Conservation (phyloP, 805 yeast genomes). For the Wickerhamia fluorescens region DNA sequence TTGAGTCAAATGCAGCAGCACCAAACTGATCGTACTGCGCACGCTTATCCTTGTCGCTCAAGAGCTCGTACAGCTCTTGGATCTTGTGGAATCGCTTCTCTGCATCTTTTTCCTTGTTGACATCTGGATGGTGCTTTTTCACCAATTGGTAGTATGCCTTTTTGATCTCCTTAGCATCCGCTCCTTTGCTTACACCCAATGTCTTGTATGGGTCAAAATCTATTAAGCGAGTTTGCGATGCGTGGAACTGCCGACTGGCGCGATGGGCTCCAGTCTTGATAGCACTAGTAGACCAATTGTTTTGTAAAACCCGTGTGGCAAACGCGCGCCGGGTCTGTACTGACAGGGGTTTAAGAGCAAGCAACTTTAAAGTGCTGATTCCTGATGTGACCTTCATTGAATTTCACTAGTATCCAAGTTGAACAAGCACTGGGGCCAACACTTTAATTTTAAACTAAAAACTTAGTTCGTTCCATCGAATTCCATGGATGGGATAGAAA, state of each 20-base stretch:
- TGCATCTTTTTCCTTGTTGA: constrained; percentile 84
- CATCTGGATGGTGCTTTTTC: constrained; percentile 93
- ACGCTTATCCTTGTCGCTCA: constrained; percentile 78
- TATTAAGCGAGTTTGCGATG: constrained; percentile 21
- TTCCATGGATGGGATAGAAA: no score
- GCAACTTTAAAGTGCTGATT: no score
- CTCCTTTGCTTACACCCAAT: constrained; percentile 67
- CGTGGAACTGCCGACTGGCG: constrained; percentile 45
- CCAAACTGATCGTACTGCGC: constrained; percentile 91
- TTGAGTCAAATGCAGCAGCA: constrained; percentile 69
- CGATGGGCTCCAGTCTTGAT: no score
- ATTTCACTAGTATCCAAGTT: no score
- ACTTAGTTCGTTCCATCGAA: no score
- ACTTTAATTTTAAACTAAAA: no score
- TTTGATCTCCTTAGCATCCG: constrained; percentile 80
- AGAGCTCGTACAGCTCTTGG: constrained; percentile 89
- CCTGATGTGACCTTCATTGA: no score
- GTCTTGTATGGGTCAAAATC: constrained; percentile 75
- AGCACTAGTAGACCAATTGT: no score
- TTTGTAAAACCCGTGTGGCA: no score
- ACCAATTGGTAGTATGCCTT: constrained; percentile 92
- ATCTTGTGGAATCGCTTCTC: constrained; percentile 86
- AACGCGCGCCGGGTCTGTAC: no score
- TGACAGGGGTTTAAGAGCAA: no score
- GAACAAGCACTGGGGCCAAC: no score